phyloP scores from a whole-genome alignment of 352 stramenopile genomes.

The Aphanomyces euteiches region DNA sequence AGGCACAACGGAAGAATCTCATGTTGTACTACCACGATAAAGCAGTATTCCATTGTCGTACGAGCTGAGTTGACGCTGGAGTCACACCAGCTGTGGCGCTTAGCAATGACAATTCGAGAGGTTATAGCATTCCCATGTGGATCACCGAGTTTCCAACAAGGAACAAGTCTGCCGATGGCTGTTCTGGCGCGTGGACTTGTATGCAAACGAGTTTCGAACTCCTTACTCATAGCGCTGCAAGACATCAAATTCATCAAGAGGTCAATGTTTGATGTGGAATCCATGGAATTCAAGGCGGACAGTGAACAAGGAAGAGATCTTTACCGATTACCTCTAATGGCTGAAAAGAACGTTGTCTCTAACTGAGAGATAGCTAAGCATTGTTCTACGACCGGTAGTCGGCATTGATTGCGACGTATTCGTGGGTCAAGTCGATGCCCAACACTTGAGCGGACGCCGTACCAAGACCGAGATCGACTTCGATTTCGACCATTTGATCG shows the following conservation, averaged over 20 bases:
- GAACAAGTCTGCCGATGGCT: no score
- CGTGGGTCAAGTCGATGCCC: conserved; percentile 96
- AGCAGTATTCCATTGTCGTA: neutral
- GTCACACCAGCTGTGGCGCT: neutral
- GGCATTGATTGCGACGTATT: conserved; percentile 98
- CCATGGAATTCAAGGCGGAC: neutral
- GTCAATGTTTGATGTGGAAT: neutral
- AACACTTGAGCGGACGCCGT: conserved; percentile 84
- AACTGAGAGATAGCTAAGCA: no score
- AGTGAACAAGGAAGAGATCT: neutral
- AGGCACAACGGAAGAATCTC: no score
- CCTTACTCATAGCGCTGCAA: conserved; percentile 59
- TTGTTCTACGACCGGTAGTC: conserved; percentile 94
- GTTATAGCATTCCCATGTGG: no score
- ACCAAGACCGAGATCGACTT: conserved; percentile 90
- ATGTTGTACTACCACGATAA: neutral
- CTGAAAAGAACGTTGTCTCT: neutral
- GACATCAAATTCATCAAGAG: conserved; percentile 35
- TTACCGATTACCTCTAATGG: neutral
- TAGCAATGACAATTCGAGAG: no score
- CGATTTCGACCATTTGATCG: conserved; percentile 95
- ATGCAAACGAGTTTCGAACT: no score
- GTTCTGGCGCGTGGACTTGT: no score
- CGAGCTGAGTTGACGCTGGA: neutral
- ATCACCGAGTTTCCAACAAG: no score